Evolutionary conservation across 1,139 yeast species (phyloP).

Genomic region (Debaryomyces udenii): DNA sequence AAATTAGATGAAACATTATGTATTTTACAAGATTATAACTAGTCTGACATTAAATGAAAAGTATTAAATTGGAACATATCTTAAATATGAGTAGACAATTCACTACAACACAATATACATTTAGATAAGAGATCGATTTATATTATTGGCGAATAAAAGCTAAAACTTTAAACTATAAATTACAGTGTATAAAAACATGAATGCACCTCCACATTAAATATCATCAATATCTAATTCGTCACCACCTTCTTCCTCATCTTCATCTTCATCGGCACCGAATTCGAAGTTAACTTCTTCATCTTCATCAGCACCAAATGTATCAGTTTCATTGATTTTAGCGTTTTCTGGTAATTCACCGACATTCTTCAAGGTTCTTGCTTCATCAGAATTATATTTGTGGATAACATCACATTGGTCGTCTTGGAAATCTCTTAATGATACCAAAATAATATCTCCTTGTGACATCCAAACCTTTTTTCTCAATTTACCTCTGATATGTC

Average conservation of each 20-base stretch:
- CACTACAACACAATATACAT: neutral
- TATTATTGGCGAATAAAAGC: constrained; percentile 8
- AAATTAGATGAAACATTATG: neutral
- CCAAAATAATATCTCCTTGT: constrained; percentile 96
- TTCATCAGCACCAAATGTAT: constrained; percentile 94
- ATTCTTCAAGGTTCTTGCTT: constrained; percentile 93
- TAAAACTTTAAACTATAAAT: constrained; percentile 10
- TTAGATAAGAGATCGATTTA: constrained; percentile 3
- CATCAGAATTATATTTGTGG: constrained; percentile 95
- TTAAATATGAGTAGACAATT: too few relatives aligned
- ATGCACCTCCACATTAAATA: constrained; percentile 43
- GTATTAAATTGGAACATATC: too few relatives aligned
- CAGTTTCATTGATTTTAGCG: constrained; percentile 97
- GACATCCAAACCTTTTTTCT: constrained; percentile 99
- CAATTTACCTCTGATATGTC: constrained; percentile 97
- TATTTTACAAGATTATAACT: too few relatives aligned
- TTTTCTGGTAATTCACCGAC: constrained; percentile 96
- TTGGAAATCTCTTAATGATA: constrained; percentile 97
- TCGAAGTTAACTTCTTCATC: constrained; percentile 98
- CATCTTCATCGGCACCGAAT: constrained; percentile 92
- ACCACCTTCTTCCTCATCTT: constrained; percentile 66
- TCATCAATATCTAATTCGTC: constrained; percentile 81
- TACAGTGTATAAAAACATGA: constrained; percentile 11
- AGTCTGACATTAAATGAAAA: too few relatives aligned
- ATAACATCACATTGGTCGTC: constrained; percentile 98